Base-by-base conservation (phyloP, 2,329 filamentous ascomycete species). In the Septoria petroselini region DNA sequence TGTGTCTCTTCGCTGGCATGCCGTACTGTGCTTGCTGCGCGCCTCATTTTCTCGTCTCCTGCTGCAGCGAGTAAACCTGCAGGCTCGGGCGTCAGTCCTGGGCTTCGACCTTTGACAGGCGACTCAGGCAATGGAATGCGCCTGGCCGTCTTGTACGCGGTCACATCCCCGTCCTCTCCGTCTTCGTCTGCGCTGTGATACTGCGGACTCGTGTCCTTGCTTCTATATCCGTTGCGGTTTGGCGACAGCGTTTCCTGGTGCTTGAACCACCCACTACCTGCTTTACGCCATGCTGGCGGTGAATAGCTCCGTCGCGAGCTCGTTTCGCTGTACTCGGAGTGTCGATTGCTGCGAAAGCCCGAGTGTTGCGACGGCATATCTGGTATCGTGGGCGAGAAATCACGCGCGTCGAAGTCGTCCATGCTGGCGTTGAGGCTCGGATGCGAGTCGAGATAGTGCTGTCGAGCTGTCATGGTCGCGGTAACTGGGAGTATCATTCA, bases 251-350 rank as follows among this genome's bases (percentile, higher is more conserved):
- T 50, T 25, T 53, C 55, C 63, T 70, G 67, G 61, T 71, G 71
- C 65, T 71, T 60, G 65, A 82, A 79, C 80, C 79, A 82, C 53
- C 75, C 74, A 62, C 77, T 83, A 56, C 78, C 80, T 54, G 74
- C 73, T 61, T 75, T 77, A 57, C 79, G 75, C 75, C 82, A 83
- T 9, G 81, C 81, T 2, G 83, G 83, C 33, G 83, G 83, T 45
- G 80, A 83, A 80, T 81, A 85, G 25, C 79, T 80, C 41, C 77
- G 75, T 52, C 78, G 73, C 45, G 70, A 62, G 50, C 74, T 73
- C 68, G 52, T 73, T 51, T 73, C 69, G 54, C 65, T 68, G 41
- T 68, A 70, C 21, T 77, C 76, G 40, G 77, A 83, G 42, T 59
- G 59, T 35, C 59, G 48, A 38, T 54, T 53, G 54, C 58, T 63